A percentile compares a stretch with the other conserved stretches of the same genome.
Conservation (phyloP, 495 filamentous ascomycete species). For the Xylaria venustula region DNA sequence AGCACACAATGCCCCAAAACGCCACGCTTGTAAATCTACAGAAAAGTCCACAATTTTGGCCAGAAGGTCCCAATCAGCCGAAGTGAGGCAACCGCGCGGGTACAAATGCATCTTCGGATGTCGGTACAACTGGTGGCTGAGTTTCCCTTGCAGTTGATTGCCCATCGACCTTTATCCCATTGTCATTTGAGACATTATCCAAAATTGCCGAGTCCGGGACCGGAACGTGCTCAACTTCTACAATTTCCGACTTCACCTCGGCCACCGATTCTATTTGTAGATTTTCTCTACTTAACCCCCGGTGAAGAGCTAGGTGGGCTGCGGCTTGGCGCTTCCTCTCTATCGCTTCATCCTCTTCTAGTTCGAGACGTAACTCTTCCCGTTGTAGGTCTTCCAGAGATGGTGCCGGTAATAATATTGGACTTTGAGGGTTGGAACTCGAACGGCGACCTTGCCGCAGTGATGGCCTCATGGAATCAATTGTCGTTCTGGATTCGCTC, state of each 20-base stretch:
- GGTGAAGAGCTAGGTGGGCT: conserved; percentile 64
- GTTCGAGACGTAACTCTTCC: conserved; percentile 69
- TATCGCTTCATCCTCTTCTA: conserved; percentile 69
- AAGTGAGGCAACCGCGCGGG: conserved; percentile 31
- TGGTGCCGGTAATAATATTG: conserved; percentile 37
- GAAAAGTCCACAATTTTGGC: neutral
- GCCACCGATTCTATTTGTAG: conserved; percentile 21
- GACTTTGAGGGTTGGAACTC: conserved; percentile 33
- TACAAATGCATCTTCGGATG: conserved; percentile 20
- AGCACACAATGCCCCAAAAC: conserved; percentile 6
- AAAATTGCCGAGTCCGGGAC: conserved; percentile 23
- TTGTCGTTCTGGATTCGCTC: conserved; percentile 50
- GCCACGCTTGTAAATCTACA: conserved; percentile 16
- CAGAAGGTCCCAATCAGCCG: conserved; percentile 11
- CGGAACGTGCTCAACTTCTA: conserved; percentile 22
- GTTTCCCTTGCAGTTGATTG: conserved; percentile 8
- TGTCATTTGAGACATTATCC: conserved; percentile 24
- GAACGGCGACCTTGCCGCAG: conserved; percentile 31
- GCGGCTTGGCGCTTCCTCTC: conserved; percentile 71
- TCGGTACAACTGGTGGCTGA: neutral
- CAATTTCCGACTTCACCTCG: conserved; percentile 30
- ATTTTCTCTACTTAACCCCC: conserved; percentile 57
- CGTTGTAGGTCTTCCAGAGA: conserved; percentile 71
- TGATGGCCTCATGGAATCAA: conserved; percentile 47
- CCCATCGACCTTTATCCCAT: conserved; percentile 9